Evolutionary conservation across 306 rosid species (phyloP).

Genomic region (Pyrus bretschneideri): DNA sequence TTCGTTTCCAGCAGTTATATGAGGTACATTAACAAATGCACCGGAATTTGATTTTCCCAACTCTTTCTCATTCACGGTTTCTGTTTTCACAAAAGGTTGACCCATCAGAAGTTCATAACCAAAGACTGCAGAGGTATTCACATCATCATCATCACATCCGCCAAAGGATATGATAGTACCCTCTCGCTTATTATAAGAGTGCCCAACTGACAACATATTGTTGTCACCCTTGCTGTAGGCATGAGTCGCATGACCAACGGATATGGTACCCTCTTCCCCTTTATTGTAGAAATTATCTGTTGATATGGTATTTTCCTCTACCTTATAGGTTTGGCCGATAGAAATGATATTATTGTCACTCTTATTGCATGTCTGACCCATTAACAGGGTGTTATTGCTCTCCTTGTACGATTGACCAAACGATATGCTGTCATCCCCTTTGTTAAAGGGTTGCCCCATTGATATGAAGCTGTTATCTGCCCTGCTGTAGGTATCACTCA

Average conservation of each 20-base stretch:
- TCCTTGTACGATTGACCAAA: conserved; percentile 28
- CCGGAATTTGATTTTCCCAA: conserved; percentile 28
- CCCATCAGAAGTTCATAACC: conserved; percentile 52
- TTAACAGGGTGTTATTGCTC: conserved; percentile 24
- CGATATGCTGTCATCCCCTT: conserved; percentile 19
- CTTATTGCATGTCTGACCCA: conserved; percentile 28
- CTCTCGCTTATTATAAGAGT: conserved; percentile 48
- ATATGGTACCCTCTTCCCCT: conserved; percentile 26
- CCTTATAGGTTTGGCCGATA: conserved; percentile 43
- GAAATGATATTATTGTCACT: conserved; percentile 36
- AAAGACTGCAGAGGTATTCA: conserved; percentile 34
- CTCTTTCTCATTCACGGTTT: conserved; percentile 31
- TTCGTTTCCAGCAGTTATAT: conserved; percentile 30
- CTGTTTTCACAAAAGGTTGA: conserved; percentile 31
- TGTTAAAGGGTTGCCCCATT: conserved; percentile 39
- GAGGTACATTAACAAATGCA: conserved; percentile 18
- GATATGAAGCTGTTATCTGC: conserved; percentile 40
- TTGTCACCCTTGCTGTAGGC: conserved; percentile 25
- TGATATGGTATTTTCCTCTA: conserved; percentile 24
- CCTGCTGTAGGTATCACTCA: conserved; percentile 37
- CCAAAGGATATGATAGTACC: conserved; percentile 79
- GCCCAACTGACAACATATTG: conserved; percentile 27
- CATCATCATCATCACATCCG: conserved; percentile 45
- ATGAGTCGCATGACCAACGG: conserved; percentile 14
- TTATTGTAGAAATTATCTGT: conserved; percentile 33